phyloP scores from a whole-genome alignment of 1,139 yeast genomes.

The Entelexis paramagnoliae region DNA sequence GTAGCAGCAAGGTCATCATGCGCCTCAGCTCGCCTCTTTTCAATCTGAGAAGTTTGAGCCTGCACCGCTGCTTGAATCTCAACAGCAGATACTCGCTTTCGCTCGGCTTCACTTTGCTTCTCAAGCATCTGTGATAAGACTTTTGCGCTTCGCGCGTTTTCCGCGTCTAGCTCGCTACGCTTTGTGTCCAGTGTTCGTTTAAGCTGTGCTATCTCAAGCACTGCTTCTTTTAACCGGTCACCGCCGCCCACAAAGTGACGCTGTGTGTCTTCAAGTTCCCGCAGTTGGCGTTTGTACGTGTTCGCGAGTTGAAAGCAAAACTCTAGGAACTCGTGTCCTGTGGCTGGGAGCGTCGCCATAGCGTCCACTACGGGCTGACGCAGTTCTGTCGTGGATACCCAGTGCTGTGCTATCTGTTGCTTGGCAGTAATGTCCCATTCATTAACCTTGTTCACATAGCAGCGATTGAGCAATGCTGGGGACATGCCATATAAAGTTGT shows the following conservation, averaged over 20 bases:
- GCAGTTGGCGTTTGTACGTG: slow-evolving; percentile 39
- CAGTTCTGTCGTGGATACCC: slow-evolving; percentile 11
- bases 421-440: slow-evolving; percentile 42
- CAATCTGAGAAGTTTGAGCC: slow-evolving; percentile 55
- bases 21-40: slow-evolving; percentile 46
- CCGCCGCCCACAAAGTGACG: slow-evolving; percentile 65
- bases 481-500: slow-evolving; percentile 54
- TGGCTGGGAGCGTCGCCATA: slow-evolving; percentile 31
- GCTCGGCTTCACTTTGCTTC: slow-evolving; percentile 87
- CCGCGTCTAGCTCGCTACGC: slow-evolving; percentile 40
- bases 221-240: slow-evolving; percentile 67
- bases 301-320: slow-evolving; percentile 42
- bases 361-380: neutral
- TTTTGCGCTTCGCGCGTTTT: slow-evolving; percentile 58
- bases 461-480: slow-evolving; percentile 84
- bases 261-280: slow-evolving; percentile 53
- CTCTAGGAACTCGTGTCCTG: slow-evolving; percentile 35
- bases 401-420: slow-evolving; percentile 18
- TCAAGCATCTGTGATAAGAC: slow-evolving; percentile 70
- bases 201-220: slow-evolving; percentile 56
- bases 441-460: slow-evolving; percentile 87
- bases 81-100: slow-evolving; percentile 76
- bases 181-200: slow-evolving; percentile 47
- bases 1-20: slow-evolving; percentile 57
- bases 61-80: slow-evolving; percentile 63